phyloP scores from a whole-genome alignment of 305 asterid species.

The Solanum hybrid region DNA sequence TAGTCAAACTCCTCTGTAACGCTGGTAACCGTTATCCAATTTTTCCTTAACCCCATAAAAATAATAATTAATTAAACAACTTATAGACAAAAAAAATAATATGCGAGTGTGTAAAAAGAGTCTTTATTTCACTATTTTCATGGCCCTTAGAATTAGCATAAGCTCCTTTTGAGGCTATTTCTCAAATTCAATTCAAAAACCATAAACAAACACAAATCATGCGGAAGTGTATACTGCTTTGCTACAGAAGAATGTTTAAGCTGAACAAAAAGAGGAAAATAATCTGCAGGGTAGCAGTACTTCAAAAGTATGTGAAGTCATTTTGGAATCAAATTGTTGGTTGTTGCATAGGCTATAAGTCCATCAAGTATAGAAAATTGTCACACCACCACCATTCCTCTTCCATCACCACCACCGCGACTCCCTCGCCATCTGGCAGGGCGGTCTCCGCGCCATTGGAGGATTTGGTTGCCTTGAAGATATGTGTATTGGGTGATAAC shows the following conservation, averaged over 20 bases:
- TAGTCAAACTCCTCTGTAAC: neutral
- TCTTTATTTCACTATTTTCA: neutral
- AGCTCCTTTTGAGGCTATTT: neutral
- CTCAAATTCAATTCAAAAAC: neutral
- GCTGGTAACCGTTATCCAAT: neutral
- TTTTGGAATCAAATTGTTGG: conserved; percentile 2
- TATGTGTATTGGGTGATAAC: conserved; percentile 59
- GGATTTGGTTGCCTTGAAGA: conserved; percentile 64
- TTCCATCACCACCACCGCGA: conserved; percentile 1
- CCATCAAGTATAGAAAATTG: neutral
- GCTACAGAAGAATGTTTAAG: neutral
- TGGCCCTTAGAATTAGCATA: neutral
- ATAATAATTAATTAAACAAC: neutral
- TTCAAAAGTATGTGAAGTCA: neutral
- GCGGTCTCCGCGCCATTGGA: conserved; percentile 19
- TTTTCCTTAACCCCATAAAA: neutral
- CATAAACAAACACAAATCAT: neutral
- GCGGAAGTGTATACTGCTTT: neutral
- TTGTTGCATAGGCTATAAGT: neutral
- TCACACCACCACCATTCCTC: neutral
- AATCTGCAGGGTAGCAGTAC: neutral
- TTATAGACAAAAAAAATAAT: neutral
- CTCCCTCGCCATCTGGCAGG: neutral
- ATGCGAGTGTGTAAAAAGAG: neutral
- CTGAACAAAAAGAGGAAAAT: neutral